A percentile compares a stretch with the other conserved stretches of the same genome.
Evolutionary conservation across 169 alveolate genomes (phyloP).

Genomic region (Perkinsus marinus): DNA sequence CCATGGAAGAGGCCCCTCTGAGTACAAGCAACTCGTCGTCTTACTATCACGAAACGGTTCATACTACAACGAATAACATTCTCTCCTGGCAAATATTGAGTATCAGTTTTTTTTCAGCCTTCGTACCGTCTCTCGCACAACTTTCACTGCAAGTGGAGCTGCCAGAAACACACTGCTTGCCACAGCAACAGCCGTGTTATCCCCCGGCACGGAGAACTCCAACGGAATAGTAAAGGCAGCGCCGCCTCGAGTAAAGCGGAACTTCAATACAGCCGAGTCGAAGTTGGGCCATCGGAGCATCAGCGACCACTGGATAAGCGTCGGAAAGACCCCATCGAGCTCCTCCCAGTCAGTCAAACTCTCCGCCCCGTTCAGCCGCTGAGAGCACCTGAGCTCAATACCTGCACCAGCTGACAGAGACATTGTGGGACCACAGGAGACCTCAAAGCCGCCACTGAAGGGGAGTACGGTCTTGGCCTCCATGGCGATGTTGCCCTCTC

Average conservation of each 20-base stretch:
- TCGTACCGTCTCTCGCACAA: background rate
- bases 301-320: background rate
- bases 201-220: background rate
- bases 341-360: background rate
- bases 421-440: background rate
- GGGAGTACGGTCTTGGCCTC: background rate
- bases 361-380: background rate
- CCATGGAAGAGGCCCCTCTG: background rate
- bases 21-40: background rate
- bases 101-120: background rate
- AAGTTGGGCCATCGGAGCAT: background rate
- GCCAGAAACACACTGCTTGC: background rate
- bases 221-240: background rate
- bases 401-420: background rate
- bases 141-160: background rate
- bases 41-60: background rate
- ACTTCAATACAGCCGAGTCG: background rate
- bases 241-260: background rate
- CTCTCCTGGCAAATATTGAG: background rate
- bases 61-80: background rate
- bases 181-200: background rate
- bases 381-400: background rate
- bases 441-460: background rate
- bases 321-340: background rate
- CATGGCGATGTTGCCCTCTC: background rate